Conservation (phyloP, 2,329 filamentous ascomycete genomes). For the Neurospora crassa region DNA sequence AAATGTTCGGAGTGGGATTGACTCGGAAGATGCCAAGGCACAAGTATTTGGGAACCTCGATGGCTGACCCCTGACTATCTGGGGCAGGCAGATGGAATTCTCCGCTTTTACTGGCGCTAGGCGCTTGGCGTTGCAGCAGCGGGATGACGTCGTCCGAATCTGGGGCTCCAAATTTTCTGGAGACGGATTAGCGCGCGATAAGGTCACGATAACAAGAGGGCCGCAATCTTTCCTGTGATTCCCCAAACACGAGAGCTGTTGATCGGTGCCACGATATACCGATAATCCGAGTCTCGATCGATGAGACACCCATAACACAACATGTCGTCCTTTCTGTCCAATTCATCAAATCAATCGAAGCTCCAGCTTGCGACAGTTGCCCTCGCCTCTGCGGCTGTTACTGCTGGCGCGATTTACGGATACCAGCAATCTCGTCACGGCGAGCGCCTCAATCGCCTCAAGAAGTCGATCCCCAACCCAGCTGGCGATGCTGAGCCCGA, state of each 20-base stretch:
- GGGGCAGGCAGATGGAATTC: neutral
- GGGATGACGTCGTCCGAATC: neutral
- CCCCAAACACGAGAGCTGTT: neutral
- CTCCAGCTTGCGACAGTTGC: conserved; percentile 64
- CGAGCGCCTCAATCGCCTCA: conserved; percentile 45
- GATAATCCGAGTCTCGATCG: neutral
- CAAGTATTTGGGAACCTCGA: neutral
- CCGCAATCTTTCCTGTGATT: neutral
- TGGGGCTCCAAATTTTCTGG: neutral
- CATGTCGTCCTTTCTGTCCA: conserved; percentile 33
- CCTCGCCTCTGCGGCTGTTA: conserved; percentile 51
- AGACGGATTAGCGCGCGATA: neutral
- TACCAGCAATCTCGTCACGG: conserved; percentile 51
- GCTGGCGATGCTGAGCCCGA: conserved; percentile 22
- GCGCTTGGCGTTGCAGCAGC: neutral
- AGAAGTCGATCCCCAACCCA: conserved; percentile 46
- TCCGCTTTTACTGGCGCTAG: neutral
- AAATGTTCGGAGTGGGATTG: neutral
- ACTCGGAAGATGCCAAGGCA: neutral
- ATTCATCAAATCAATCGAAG: conserved; percentile 34
- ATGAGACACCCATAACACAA: neutral
- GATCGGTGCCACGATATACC: neutral
- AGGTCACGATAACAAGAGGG: neutral
- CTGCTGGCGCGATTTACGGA: conserved; percentile 50
- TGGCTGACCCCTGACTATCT: neutral